Conservation (phyloP, 306 rosid genomes). For the Prunus dulcis region DNA sequence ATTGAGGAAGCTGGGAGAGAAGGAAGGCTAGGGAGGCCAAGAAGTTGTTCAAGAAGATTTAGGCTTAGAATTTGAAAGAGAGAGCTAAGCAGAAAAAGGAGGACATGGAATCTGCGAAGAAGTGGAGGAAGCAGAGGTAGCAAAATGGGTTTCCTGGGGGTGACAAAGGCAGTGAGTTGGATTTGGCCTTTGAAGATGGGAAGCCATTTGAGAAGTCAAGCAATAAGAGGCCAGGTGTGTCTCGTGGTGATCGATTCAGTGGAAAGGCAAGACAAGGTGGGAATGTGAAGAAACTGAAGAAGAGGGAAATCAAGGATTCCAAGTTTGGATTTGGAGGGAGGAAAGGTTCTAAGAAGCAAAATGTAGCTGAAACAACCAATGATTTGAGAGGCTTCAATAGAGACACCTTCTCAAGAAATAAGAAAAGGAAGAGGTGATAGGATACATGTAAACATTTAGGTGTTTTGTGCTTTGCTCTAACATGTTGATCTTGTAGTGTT, state of each 20-base stretch:
- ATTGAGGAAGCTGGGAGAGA: constrained; percentile 91
- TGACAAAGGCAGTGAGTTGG: constrained; percentile 40
- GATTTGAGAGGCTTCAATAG: constrained; percentile 44
- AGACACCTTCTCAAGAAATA: constrained; percentile 30
- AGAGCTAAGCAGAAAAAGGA: constrained; percentile 86
- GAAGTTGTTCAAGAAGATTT: constrained; percentile 72
- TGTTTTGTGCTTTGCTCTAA: neutral
- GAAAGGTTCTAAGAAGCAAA: constrained; percentile 68
- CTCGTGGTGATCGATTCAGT: constrained; percentile 73
- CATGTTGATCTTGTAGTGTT: neutral
- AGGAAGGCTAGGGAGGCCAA: constrained; percentile 77
- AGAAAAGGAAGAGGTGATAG: constrained; percentile 56
- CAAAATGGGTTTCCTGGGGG: constrained; percentile 70
- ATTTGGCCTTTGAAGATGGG: constrained; percentile 63
- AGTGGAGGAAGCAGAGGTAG: constrained; percentile 95
- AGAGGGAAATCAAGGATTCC: constrained; percentile 56
- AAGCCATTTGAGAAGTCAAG: constrained; percentile 62
- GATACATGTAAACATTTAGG: neutral
- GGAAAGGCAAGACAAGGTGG: constrained; percentile 54
- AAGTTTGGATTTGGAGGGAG: constrained; percentile 84
- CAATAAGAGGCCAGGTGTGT: constrained; percentile 65
- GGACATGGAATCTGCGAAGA: constrained; percentile 82
- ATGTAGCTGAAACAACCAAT: constrained; percentile 57
- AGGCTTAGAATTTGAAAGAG: constrained; percentile 75
- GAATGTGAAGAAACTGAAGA: constrained; percentile 39